These are phyloP conservation scores for Collybiopsis confluens DNA, from an alignment of 768 basidiomycete genomes.

Conservation along the genomic window DNA sequence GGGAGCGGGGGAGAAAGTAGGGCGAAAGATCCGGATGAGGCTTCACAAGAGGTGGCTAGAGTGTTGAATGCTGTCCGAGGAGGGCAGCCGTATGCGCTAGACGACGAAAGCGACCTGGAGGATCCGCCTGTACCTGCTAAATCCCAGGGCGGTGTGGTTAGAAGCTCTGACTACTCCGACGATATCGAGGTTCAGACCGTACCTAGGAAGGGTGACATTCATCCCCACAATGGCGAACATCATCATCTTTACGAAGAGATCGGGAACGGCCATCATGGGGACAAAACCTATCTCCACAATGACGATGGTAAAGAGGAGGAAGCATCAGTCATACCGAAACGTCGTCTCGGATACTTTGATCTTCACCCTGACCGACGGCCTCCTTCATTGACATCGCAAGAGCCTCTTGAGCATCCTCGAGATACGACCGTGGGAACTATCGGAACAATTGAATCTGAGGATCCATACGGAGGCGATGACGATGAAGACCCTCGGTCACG, in stretches of 20 bases:
- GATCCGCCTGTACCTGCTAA: conserved; percentile 68
- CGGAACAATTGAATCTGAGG: no score
- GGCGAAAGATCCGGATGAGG: conserved; percentile 55
- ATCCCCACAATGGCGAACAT: conserved; percentile 23
- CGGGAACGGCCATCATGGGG: conserved; percentile 16
- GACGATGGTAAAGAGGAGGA: conserved; percentile 23
- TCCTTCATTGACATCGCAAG: conserved; percentile 14
- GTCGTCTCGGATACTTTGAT: conserved; percentile 71
- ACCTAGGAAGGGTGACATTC: neutral
- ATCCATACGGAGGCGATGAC: conserved; percentile 17
- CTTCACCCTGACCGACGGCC: conserved; percentile 66
- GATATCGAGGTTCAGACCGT: conserved; percentile 14
- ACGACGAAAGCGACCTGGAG: conserved; percentile 67
- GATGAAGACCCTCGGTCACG: conserved; percentile 19
- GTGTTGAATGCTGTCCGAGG: conserved; percentile 44
- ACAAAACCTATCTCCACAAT: conserved; percentile 23
- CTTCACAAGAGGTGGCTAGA: conserved; percentile 61
- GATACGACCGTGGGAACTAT: no score
- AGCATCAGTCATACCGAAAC: conserved; percentile 16
- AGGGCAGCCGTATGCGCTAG: conserved; percentile 7
- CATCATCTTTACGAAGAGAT: conserved; percentile 42
- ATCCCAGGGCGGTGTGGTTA: conserved; percentile 35
- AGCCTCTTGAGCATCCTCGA: neutral
- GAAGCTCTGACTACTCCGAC: conserved; percentile 26
- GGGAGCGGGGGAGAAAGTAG: conserved; percentile 43